Evolutionary conservation across 2,329 filamentous ascomycete genomes (phyloP), one percentile per base, ranked within the genome.

Genomic region (Penicillium sp.): DNA sequence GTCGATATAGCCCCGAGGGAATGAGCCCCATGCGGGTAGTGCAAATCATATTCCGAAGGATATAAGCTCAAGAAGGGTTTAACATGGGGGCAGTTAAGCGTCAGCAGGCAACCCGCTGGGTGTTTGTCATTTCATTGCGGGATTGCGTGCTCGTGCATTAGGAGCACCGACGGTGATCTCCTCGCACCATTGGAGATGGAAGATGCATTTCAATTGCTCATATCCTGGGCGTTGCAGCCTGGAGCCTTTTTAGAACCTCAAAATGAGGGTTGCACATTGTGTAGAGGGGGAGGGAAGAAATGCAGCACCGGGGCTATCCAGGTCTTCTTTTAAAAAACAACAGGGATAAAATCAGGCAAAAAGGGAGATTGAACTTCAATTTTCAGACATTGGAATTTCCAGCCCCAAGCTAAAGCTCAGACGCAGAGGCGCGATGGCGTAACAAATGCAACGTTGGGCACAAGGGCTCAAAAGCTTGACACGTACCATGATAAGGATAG

Each of bases 401-500:
- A 42, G 34, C 18, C 20, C 48, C 24, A 26, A 5, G 39, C 22
- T 35, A 53, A 46, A 46, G 53, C 51, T 54, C 48, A 54, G 52
- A 51, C 38, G 37, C 57, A 56, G 20, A 49, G 39, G 48, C 54
- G 48, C 60, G 62, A 73, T 72, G 69, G 68, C 71, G 70, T 67
- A 67, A 72, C 56, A 59, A 59, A 70, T 69, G 67, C 67, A 68
- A 69, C 63, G 14, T 60, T 59, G 65, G 58, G 61, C 62, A 66
- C 42, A 52, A 32, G n/a, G 20, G 29, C 20, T 34, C 20, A 54
- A 46, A 58, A 55, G 52, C 55, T 62, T 61, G 55, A 56, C 24
- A 72, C 73, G 66, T 70, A 75, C 73, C 69, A 63, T 72, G 70
- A 70, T 74, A 74, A 34, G 71, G 69, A 61, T 75, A 75, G 29